Evolutionary conservation across 495 filamentous ascomycete genomes (phyloP).

Genomic region (Aspergillus olivimuriae): DNA sequence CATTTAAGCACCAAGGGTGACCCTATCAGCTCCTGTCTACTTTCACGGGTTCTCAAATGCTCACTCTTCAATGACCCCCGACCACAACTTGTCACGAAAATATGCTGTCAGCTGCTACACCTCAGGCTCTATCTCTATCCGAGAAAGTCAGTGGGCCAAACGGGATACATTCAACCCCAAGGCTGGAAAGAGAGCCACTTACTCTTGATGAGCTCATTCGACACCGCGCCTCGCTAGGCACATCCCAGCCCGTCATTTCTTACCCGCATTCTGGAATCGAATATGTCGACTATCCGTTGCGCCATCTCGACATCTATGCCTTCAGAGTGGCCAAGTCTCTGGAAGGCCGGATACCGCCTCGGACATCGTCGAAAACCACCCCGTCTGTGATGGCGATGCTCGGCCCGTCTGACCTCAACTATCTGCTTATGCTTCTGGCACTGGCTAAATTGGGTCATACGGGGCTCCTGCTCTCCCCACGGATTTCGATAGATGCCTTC

Average conservation of each 20-base stretch:
- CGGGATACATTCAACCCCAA: background rate
- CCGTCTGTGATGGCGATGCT: constrained; percentile 33
- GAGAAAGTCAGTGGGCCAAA: background rate
- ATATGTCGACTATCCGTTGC: constrained; percentile 26
- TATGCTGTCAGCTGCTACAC: constrained; percentile 8
- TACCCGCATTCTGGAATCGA: constrained; percentile 20
- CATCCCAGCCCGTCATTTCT: constrained; percentile 22
- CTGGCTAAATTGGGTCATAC: constrained; percentile 36
- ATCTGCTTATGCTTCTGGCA: constrained; percentile 36
- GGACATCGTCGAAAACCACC: constrained; percentile 18
- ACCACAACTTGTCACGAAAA: constrained; percentile 1
- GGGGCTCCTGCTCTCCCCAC: constrained; percentile 37
- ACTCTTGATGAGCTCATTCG: constrained; percentile 28
- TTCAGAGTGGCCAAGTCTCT: constrained; percentile 22
- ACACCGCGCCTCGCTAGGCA: constrained; percentile 18
- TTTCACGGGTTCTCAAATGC: too few relatives aligned
- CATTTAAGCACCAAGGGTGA: too few relatives aligned
- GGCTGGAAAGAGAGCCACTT: constrained; percentile 4
- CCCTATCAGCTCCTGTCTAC: too few relatives aligned
- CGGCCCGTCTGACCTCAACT: constrained; percentile 32
- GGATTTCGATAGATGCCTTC: constrained; percentile 36
- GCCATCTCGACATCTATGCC: constrained; percentile 27
- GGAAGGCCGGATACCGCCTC: constrained; percentile 12
- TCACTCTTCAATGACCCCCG: too few relatives aligned
- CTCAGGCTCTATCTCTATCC: constrained; percentile 7